Percentiles rank a stretch among this genome's conserved stretches.
Evolutionary conservation across 345 rosid species (phyloP).

Genomic region (Acer yangbiense): DNA sequence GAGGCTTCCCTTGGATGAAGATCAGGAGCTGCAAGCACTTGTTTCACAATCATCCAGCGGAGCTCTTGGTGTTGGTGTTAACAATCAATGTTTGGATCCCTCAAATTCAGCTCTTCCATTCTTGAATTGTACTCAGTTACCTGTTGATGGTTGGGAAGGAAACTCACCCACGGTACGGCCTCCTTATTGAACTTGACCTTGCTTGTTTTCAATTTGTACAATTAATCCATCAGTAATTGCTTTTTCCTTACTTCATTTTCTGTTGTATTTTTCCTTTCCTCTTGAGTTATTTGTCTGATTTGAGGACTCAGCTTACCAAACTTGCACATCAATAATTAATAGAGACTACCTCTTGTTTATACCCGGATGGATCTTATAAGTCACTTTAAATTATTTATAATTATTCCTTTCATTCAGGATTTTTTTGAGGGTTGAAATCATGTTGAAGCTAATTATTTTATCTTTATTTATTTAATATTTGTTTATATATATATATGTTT

Average conservation of each 20-base stretch:
- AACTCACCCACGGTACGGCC: slow-evolving; percentile 12
- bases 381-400: neutral
- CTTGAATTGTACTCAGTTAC: slow-evolving; percentile 44
- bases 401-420: neutral
- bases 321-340: neutral
- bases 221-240: neutral
- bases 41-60: slow-evolving; percentile 15
- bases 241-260: neutral
- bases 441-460: neutral
- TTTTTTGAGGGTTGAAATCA: neutral
- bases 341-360: neutral
- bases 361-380: neutral
- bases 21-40: slow-evolving; percentile 32
- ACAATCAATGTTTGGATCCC: slow-evolving; percentile 32
- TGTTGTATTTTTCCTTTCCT: neutral
- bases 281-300: neutral
- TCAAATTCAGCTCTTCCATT: slow-evolving; percentile 32
- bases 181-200: neutral
- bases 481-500: too few species aligned
- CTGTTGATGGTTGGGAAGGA: slow-evolving; percentile 45
- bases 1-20: slow-evolving; percentile 49
- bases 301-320: neutral
- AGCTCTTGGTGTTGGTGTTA: slow-evolving; percentile 21
- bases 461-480: too few species aligned
- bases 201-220: neutral